Percentiles rank a stretch among this genome's conserved stretches.
These are phyloP conservation scores for Thraustotheca clavata DNA, from an alignment of 352 stramenopile genomes.

Conservation along the genomic window DNA sequence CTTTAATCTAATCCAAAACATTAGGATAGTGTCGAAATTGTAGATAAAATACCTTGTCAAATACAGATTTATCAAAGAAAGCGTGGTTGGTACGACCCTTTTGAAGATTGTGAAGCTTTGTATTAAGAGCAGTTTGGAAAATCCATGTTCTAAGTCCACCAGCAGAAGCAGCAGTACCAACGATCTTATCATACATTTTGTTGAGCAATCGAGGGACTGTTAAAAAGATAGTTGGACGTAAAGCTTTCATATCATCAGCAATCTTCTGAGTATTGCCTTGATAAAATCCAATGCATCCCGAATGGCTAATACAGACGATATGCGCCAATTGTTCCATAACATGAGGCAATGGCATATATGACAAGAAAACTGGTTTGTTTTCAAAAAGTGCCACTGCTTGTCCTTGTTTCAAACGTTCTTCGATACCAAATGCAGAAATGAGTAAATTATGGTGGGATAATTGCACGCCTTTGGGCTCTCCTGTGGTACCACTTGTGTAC, in stretches of 20 bases:
- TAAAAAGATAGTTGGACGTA: conserved; percentile 83
- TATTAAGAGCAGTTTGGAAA: conserved; percentile 55
- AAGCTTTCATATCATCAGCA: conserved; percentile 74
- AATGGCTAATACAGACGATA: conserved; percentile 34
- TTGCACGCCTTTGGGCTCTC: conserved; percentile 96
- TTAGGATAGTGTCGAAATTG: not conserved
- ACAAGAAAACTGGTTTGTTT: conserved; percentile 72
- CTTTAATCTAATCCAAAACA: not conserved
- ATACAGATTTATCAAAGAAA: conserved; percentile 85
- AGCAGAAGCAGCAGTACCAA: conserved; percentile 29
- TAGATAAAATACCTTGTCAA: conserved; percentile 43
- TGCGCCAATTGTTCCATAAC: conserved; percentile 78
- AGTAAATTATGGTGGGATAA: conserved; percentile 84
- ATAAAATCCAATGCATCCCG: conserved; percentile 78
- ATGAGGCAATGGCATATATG: conserved; percentile 86
- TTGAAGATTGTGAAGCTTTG: conserved; percentile 48
- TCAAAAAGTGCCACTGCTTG: conserved; percentile 57
- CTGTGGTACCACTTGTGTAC: conserved; percentile 95
- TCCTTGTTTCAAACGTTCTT: conserved; percentile 30
- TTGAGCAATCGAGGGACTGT: conserved; percentile 83
- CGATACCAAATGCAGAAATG: conserved; percentile 20
- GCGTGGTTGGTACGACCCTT: conserved; percentile 44
- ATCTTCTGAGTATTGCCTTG: conserved; percentile 57
- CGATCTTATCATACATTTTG: conserved; percentile 86
- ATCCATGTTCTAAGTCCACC: conserved; percentile 73